Evolutionary conservation across 2,329 filamentous ascomycete species (phyloP).

Genomic region (Clonostachys chloroleuca): DNA sequence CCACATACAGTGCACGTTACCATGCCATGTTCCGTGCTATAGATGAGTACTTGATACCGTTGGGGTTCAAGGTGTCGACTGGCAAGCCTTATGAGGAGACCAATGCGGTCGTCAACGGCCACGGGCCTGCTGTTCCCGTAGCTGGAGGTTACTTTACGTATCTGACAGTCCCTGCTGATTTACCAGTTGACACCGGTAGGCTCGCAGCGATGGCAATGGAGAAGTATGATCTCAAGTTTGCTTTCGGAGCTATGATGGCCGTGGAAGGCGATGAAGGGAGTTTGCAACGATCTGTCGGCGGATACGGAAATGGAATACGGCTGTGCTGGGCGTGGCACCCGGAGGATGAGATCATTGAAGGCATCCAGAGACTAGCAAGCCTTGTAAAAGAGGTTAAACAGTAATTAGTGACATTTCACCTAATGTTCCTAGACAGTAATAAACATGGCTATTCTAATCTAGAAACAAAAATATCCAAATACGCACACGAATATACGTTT

Average conservation of each 20-base stretch:
- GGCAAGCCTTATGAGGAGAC: slow-evolving; percentile 6
- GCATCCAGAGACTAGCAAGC: slow-evolving; percentile 41
- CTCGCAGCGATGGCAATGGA: slow-evolving; percentile 32
- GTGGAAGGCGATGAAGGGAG: slow-evolving; percentile 24
- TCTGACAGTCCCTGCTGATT: slow-evolving; percentile 24
- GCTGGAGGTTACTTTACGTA: slow-evolving; percentile 63
- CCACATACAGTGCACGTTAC: slow-evolving; percentile 10
- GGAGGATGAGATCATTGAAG: slow-evolving; percentile 46
- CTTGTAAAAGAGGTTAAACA: slow-evolving; percentile 4
- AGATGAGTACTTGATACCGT: slow-evolving; percentile 8
- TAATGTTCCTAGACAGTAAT: background rate
- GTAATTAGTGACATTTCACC: background rate
- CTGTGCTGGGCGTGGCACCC: slow-evolving; percentile 56
- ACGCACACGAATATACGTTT: too few relatives aligned
- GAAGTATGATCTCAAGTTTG: slow-evolving; percentile 50
- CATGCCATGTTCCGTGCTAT: slow-evolving; percentile 8
- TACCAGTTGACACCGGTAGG: slow-evolving; percentile 40
- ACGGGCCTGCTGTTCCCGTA: background rate
- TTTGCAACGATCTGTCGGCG: slow-evolving; percentile 13
- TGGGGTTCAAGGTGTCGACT: slow-evolving; percentile 7
- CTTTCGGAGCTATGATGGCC: slow-evolving; percentile 51
- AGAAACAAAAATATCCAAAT: too few relatives aligned
- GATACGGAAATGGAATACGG: slow-evolving; percentile 44
- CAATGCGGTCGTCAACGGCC: background rate
- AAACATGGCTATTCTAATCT: too few relatives aligned